Base-by-base conservation (phyloP, 2,329 filamentous ascomycete species). In the Knoxdaviesia capensis region DNA sequence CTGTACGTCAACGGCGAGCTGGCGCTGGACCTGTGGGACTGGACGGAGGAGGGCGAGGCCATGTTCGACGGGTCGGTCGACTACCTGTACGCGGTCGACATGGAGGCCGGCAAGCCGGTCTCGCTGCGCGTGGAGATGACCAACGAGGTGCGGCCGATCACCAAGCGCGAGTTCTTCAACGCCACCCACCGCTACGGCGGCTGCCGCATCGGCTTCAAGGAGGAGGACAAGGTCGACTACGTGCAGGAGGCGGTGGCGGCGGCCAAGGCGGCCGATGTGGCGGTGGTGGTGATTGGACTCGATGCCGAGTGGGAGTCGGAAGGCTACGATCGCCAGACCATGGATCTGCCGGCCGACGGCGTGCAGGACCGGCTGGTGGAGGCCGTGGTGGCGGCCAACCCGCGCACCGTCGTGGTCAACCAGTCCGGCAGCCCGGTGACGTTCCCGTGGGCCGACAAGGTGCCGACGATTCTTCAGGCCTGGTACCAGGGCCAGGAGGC, bases 271-370 rank as follows among this genome's bases (percentile, higher is more conserved):
- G 72, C 75, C 0, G 77, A 83, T 50, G 72, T 80, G 9, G 78
- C 77, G 3, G 61, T 84, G 6, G 65, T 84, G 1, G 67, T 82
- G 40, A 70, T 80, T 7, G 79, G 79, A 1, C 63, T 83, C 1
- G 78, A 83, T 53, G 71, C 71, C 5, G 79, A 84, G 53, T 84
- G 77, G 77, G 79, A 84, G 52, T 80, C 77, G 2, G 79, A 83
- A 54, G 78, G 78, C 1, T 80, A 80, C 45, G 78, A 82, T 52
- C 68, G 77, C 39, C 80, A 80, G 53, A 81, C 82, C 49, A 65
- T 85, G 47, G 80, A 79, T 10, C 59, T 83, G 3, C 83, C 80
- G 65, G 64, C 54, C 1, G 53, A 60, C n/a, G 58, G 74, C 41
- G 66, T 69, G 44, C 60, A 77, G 50, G 76, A 82, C 52, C 66